Evolutionary conservation across 495 filamentous ascomycete genomes (phyloP), one percentile per base, ranked within the genome.

Genomic region (Polyplosphaeria fusca): DNA sequence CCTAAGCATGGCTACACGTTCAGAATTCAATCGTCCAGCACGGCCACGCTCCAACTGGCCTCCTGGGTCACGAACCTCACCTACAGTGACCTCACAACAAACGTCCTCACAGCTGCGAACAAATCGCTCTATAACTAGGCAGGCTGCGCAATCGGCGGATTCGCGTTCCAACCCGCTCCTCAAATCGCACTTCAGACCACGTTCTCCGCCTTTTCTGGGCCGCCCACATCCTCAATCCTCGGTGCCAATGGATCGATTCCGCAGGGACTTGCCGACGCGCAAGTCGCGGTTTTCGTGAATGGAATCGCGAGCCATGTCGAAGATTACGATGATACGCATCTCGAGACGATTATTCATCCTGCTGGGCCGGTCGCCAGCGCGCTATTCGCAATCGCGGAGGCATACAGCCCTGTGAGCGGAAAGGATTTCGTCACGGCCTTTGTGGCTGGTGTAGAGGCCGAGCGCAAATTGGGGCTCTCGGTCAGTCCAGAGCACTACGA

Each of bases 301-400:
- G 78, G 79, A 18, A 80, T 80, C 16, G 74, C 77, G 24, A 77
- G 75, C 22, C 77, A 80, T 47, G 75, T 80, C 13, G 77, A 80
- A 49, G 78, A 81, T 55, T 82, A 81, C 61, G 78, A 82, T 41
- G 78, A 82, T 61, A 82, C 78, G 4, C 77, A 81, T 58, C 70
- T 81, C 0, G 77, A 77, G 28, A 81, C 74, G 11, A 76, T 81
- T 41, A 80, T 82, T 52, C 79, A 82, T 48, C 78, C 77, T 0
- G 71, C 77, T 0, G 77, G 79, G 0, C 74, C 77, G 0, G 76
- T 81, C 0, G 76, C 77, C 1, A 71, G 68, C 39, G 79, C 79
- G 1, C 60, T 81, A 0, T 61, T 82, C 9, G 74, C 76, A 2
- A 63, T 75, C n/a, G 68, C 73, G 2, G 73, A 78, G 43, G 61